Evolutionary conservation across 495 filamentous ascomycete genomes (phyloP).

Genomic region (Aspergillus nanangensis): DNA sequence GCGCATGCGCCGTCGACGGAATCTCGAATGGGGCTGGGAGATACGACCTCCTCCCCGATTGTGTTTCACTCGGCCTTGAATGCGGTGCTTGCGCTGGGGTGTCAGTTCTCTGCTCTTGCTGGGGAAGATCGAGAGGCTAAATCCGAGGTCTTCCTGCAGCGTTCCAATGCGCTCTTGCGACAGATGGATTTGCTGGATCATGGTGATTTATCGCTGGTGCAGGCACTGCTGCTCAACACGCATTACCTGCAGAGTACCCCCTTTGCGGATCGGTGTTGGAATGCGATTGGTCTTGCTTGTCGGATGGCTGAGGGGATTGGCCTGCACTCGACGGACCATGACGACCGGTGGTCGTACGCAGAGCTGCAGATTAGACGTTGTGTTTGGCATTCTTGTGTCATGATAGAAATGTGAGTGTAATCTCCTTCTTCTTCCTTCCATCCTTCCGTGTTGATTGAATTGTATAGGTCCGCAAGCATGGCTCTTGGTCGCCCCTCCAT

Average conservation of each 20-base stretch:
- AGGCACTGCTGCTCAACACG: constrained; percentile 39
- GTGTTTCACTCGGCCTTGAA: constrained; percentile 44
- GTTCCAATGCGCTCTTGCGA: constrained; percentile 34
- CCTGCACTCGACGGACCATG: constrained; percentile 28
- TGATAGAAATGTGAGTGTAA: constrained; percentile 37
- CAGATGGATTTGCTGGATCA: constrained; percentile 37
- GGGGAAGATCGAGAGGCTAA: constrained; percentile 27
- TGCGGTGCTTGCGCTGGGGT: constrained; percentile 12
- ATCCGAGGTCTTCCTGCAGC: constrained; percentile 37
- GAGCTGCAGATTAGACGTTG: constrained; percentile 38
- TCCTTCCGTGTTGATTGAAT: background rate
- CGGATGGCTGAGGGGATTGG: constrained; percentile 44
- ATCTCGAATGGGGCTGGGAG: constrained; percentile 34
- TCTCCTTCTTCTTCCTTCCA: no score
- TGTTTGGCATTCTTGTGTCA: constrained; percentile 43
- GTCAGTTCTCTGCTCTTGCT: constrained; percentile 11
- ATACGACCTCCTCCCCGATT: constrained; percentile 29
- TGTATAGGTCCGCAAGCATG: constrained; percentile 44
- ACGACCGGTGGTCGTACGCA: constrained; percentile 9
- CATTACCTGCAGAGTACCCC: constrained; percentile 41
- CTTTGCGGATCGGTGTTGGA: constrained; percentile 43
- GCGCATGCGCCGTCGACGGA: constrained; percentile 11
- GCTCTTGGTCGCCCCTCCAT: constrained; percentile 44
- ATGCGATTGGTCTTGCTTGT: constrained; percentile 40
- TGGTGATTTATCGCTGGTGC: constrained; percentile 38